Evolutionary conservation across 768 basidiomycete genomes (phyloP), one percentile per base, ranked within the genome.

Genomic region (Termitomyces sp.): DNA sequence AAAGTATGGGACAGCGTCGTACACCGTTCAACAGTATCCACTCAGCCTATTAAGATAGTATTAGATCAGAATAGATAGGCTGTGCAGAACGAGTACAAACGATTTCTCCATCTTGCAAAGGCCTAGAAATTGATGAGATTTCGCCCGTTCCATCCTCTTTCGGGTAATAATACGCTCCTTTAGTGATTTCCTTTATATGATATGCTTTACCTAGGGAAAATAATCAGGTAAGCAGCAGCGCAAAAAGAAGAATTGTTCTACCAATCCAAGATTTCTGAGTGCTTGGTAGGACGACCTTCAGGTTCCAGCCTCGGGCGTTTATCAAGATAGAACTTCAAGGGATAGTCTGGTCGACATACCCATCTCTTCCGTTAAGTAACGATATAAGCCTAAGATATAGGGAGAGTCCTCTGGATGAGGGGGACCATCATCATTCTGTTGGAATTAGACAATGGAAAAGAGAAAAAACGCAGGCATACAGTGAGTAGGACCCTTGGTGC

Each of bases 1-100:
- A 47, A 16, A 52, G 54, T 49, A 33, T 16, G 41, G 9, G 27
- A 51, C 27, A 30, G 22, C 20, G 11, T 72, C 81, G 58, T 75
- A 93, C 91, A 16, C 91, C 91, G 60, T 93, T 91, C 6, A 97
- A 75, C 27, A 98, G 80, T 58, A 97, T 85, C 95, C 95, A 98
- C 74, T 97, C 93, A 27, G 84, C 83, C 80, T 79, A 54, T 30
- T 9, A 45, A 20, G 59, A 31, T 4, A 41, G 15, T 34, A 44
- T 39, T 36, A 31, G 36, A 37, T 33, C 33, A 11, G 37, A 46
- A 45, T 50, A 55, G 22, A 49, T 41, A 39, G 46, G 54, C 11
- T n/a, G 41, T 6, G 6, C 24, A 27, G 33, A 58, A 41, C 31
- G 34, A 47, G 24, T 45, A 70, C 73, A 57, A 51, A 81, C 88